Evolutionary conservation across 1,139 yeast species (phyloP), one percentile per base, ranked within the genome.

Genomic region (Debaryomycetaceae sp.): DNA sequence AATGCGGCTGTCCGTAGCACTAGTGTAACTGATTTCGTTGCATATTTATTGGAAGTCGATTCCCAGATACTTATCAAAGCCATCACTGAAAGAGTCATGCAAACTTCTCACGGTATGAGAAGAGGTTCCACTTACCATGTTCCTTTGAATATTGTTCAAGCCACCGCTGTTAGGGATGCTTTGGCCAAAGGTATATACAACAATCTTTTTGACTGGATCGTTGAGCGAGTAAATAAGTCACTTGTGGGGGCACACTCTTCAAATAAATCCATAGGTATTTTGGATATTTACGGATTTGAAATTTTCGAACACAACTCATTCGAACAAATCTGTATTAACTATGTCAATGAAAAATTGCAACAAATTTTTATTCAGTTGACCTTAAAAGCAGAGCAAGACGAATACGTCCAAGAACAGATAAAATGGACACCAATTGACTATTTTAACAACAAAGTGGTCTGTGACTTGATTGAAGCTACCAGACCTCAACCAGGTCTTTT

Each of bases 201-300:
- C 60, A 91, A 91, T 54, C 68, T 94, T 43, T 94, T 94, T 56
- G 98, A 94, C 44, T 91, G 98, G 98, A 89, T 94, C 53, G 98
- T 94, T n/a, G 88, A 76, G 41, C 80, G 98, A 58, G 96, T 94
- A 36, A 94, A 94, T 60, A 65, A 72, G 38, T 87, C 97, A 0
- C 59, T 73, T 35, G 53, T 57, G 36, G 73, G 71, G 3, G 15
- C 50, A 5, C 71, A 73, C 34, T 66, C 77, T 7, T 64, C 73
- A 35, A 73, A 74, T 39, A 87, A 85, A 61, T 62, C 67, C 0
- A 83, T 94, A 55, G 99, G 99, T 49, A 94, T 94, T 56, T 75
- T 94, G 56, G 99, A 94, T 78, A 94, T 94, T 51, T 94, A 94
- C 59, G 99, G 99, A 6, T 94, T 94, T 67, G 99, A 94, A 63